Conservation (phyloP, 1,284 basidiomycete genomes). For the Sporisorium scitamineum region DNA sequence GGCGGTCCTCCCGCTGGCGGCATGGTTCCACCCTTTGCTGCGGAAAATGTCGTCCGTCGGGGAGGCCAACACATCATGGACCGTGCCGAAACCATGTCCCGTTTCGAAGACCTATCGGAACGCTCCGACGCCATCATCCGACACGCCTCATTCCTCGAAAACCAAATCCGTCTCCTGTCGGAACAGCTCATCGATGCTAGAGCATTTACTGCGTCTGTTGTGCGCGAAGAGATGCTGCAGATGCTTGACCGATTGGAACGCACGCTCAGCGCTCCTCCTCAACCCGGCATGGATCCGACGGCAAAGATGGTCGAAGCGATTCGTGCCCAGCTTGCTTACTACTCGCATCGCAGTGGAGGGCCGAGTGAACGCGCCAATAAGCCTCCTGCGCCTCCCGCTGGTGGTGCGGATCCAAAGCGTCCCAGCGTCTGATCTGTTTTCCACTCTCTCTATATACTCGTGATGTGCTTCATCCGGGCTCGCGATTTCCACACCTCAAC, state of each 20-base stretch:
- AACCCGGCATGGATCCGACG: constrained; percentile 22
- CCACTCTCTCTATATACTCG: not conserved
- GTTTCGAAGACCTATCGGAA: constrained; percentile 60
- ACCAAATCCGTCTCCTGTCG: constrained; percentile 54
- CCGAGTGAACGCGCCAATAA: constrained; percentile 10
- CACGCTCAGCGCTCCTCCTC: constrained; percentile 20
- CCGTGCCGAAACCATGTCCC: constrained; percentile 34
- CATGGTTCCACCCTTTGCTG: constrained; percentile 13
- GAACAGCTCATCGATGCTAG: constrained; percentile 53
- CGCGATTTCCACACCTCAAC: not conserved
- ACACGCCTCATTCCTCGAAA: constrained; percentile 62
- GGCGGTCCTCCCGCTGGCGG: constrained; percentile 11
- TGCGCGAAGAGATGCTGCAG: constrained; percentile 38
- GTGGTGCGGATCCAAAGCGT: constrained; percentile 9
- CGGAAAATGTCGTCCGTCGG: constrained; percentile 7
- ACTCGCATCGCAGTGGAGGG: constrained; percentile 18
- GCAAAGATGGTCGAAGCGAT: constrained; percentile 31
- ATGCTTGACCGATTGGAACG: constrained; percentile 45
- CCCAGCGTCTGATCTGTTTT: constrained; percentile 15
- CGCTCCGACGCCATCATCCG: constrained; percentile 65
- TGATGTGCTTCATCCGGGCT: not conserved
- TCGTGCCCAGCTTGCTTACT: constrained; percentile 30
- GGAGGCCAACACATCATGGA: constrained; percentile 20
- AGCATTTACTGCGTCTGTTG: constrained; percentile 22
- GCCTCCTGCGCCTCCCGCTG: not conserved